Base-by-base conservation (phyloP, 2,329 filamentous ascomycete genomes). In the Alternaria tenuissima region DNA sequence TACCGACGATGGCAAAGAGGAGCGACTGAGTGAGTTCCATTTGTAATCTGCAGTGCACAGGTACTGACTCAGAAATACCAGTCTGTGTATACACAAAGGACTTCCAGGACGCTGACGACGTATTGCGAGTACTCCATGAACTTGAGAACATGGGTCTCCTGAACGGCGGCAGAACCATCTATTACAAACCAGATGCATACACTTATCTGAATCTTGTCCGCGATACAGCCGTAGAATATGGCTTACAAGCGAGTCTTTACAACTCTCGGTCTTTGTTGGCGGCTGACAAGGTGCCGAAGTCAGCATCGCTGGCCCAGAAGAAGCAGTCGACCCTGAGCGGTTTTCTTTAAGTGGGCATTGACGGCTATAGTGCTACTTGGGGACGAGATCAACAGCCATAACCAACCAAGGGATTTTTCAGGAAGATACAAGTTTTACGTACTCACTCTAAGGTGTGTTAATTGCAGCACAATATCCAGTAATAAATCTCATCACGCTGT, bases 1-100 rank as follows among this genome's bases (percentile, higher is more conserved):
- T 1, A 87, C 90, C 1, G 80, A 82, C 47, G 76, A 84, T 9
- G 80, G 69, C 44, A 65, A 53, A 11, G 66, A 76, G 63, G 6
- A 79, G 6, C 83, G 88, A 20, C 78, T 95, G 42, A 87, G 58
- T 96, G 16, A 54, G 62, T 49, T 30, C 55, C 14, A 53, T 41
- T 20, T 54, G 38, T 7, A 52, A 42, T 32, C 48, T 36, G 14
- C 20, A 49, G 38, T n/a, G 9, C 14, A 36, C 16, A 28, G 5
- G 4, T 38, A 43, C 28, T 39, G 41, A 34, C 30, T 16, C 4
- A 26, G 38, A 12, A 12, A 30, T 7, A 20, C 5, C 24, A 66
- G 58, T 67, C 26, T 94, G 91, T 66, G 82, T 96, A 7, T 96
- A 96, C 76, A 96, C 92, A 5, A 81, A 82, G 42, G 88, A 96